Evolutionary conservation across 176 grass and related monocot species (phyloP), one percentile per base, ranked within the genome.

Genomic region (Saccharum spontaneum): DNA sequence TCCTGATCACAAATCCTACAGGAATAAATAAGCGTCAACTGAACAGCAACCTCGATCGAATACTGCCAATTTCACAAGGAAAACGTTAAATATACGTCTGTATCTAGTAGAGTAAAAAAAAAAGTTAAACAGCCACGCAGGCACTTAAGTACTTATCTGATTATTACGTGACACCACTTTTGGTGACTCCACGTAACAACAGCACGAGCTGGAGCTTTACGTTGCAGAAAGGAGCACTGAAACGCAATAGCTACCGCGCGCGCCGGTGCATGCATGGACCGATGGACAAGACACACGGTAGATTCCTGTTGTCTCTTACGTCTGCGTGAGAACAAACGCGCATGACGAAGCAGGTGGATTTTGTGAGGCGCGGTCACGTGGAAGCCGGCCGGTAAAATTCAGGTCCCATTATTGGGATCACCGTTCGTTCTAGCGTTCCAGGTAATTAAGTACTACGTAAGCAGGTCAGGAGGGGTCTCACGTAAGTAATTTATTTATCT

Each of bases 311-410:
- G 82, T 61, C 76, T 22, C 55, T 59, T 67, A 50, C 86, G 34
- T 22, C 23, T 30, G 86, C 20, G 79, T 71, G 50, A 50, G 64
- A 83, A 87, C 86, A 87, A 85, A 77, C 64, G 71, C 52, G 31
- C 15, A 33, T 71, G 78, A 55, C 73, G 65, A 78, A 73, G 79
- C 88, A 73, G 66, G 79, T 86, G 88, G 83, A 78, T 86, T 82
- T 64, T 77, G 72, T 57, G 87, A 80, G 87, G 76, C 41, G 15
- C 34, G 30, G 65, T 90, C 88, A 90, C 88, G 83, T 86, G 88
- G 41, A 83, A 77, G 38, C 63, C 2, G 83, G 38, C 63, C 2
- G 83, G 73, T 82, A 71, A 77, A 57, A 28, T 20, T 50, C 65
- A 34, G 52, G 41, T 20, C 49, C 20, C 17, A 12, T 71, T 77